phyloP scores from a whole-genome alignment of 164 flowering plant genomes.

The Liquidambar formosana region DNA sequence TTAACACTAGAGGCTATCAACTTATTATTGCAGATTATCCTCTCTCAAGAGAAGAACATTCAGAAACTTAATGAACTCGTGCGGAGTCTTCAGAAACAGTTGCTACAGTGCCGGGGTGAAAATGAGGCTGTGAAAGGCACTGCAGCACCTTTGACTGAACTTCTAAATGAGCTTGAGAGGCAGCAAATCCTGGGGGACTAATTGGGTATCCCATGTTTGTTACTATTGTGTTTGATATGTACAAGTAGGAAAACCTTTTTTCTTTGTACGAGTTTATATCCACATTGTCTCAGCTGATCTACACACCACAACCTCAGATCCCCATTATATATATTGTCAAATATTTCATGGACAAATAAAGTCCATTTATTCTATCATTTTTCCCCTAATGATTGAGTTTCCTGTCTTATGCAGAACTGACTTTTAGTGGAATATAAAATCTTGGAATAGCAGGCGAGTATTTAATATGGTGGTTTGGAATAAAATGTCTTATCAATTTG shows the following conservation, averaged over 20 bases:
- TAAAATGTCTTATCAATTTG: too few relatives aligned
- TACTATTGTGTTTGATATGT: slow-evolving; percentile 4
- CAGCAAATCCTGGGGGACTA: slow-evolving; percentile 30
- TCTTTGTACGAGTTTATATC: not conserved
- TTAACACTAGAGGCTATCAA: not conserved
- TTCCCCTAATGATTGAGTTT: not conserved
- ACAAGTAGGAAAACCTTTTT: not conserved
- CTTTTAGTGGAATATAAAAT: too few relatives aligned
- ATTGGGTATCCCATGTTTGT: not conserved
- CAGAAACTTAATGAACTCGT: slow-evolving; percentile 43
- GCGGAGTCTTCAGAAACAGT: slow-evolving; percentile 27
- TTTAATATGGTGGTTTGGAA: too few relatives aligned
- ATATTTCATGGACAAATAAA: not conserved
- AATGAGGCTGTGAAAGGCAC: slow-evolving; percentile 18
- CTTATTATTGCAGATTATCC: slow-evolving; percentile 31
- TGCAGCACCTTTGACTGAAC: slow-evolving; percentile 25
- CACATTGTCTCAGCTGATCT: not conserved
- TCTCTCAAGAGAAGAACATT: slow-evolving; percentile 43
- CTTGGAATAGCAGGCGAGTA: too few relatives aligned
- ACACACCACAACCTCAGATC: not conserved
- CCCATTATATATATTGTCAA: not conserved
- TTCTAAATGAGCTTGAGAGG: slow-evolving; percentile 26
- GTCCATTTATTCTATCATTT: not conserved
- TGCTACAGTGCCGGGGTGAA: slow-evolving; percentile 32
- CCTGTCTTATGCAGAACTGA: too few relatives aligned